Evolutionary conservation across 805 yeast genomes (phyloP).

Genomic region (Starmerella lactis-condensi): DNA sequence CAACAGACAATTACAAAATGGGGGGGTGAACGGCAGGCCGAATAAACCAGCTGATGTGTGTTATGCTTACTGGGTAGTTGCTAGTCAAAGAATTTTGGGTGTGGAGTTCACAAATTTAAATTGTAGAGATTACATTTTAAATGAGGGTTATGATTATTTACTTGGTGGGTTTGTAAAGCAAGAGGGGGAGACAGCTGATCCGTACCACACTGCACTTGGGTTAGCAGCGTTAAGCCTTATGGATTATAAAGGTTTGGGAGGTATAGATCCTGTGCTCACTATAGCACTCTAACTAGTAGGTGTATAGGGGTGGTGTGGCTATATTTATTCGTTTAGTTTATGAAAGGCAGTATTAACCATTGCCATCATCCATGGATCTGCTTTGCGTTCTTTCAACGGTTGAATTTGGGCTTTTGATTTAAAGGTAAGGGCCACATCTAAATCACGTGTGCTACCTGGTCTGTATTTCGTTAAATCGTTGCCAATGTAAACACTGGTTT

Average conservation of each 20-base stretch:
- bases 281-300: background rate
- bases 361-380: conserved; percentile 7
- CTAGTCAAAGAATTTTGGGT: conserved; percentile 33
- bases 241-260: conserved; percentile 8
- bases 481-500: conserved; percentile 7
- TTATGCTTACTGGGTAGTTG: conserved; percentile 69
- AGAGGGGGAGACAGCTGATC: conserved; percentile 39
- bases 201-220: conserved; percentile 42
- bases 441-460: conserved; percentile 5
- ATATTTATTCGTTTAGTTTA: conserved; percentile 1
- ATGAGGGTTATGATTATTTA: conserved; percentile 38
- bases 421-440: background rate
- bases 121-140: conserved; percentile 30
- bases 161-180: conserved; percentile 67
- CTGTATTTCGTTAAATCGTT: conserved; percentile 5
- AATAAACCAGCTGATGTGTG: conserved; percentile 76
- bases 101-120: conserved; percentile 7
- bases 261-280: conserved; percentile 21
- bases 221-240: conserved; percentile 30
- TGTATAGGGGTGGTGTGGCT: background rate
- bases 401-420: background rate
- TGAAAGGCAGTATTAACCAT: conserved; percentile 12
- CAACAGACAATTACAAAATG: conserved; percentile 22
- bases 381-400: conserved; percentile 9
- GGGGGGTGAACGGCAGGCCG: conserved; percentile 76